These are phyloP conservation scores for Ophiosphaerella korrae DNA, from an alignment of 2,329 filamentous ascomycete species.

Conservation along the genomic window DNA sequence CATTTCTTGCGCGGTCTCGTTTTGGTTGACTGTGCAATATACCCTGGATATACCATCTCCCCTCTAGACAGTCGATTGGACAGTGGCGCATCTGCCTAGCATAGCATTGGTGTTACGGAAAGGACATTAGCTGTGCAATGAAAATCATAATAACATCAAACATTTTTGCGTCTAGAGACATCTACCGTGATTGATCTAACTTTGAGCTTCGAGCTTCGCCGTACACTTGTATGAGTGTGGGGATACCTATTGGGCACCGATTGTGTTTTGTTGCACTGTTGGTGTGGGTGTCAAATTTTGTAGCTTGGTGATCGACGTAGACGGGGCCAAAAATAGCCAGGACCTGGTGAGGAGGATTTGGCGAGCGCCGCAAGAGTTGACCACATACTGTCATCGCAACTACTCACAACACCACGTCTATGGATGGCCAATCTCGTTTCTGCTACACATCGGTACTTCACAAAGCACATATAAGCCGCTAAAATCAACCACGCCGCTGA, in stretches of 20 bases:
- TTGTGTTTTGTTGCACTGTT: not conserved
- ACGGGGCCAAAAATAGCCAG: not conserved
- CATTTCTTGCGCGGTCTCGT: slow-evolving; percentile 19
- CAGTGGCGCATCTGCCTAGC: not conserved
- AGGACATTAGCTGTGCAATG: not conserved
- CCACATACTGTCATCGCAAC: slow-evolving; percentile 11
- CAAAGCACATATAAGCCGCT: slow-evolving; percentile 9
- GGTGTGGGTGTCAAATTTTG: not conserved
- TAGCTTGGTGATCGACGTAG: not conserved
- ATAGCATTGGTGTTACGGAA: not conserved
- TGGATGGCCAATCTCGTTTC: slow-evolving; percentile 14
- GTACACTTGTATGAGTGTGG: too few relatives aligned
- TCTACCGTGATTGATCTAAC: too few relatives aligned
- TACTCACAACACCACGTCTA: slow-evolving; percentile 16
- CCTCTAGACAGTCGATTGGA: slow-evolving; percentile 32
- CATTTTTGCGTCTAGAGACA: not conserved
- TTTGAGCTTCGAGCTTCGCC: not conserved
- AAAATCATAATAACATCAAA: not conserved
- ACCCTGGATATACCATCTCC: slow-evolving; percentile 46
- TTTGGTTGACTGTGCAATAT: slow-evolving; percentile 38
- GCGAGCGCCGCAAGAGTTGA: slow-evolving; percentile 9
- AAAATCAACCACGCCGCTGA: slow-evolving; percentile 6
- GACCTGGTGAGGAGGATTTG: not conserved
- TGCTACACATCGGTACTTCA: slow-evolving; percentile 2
- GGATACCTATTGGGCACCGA: not conserved